A percentile compares a stretch with the other conserved stretches of the same genome.
These are phyloP conservation scores for Evernia prunastri DNA, from an alignment of 495 filamentous ascomycete genomes.

Conservation along the genomic window DNA sequence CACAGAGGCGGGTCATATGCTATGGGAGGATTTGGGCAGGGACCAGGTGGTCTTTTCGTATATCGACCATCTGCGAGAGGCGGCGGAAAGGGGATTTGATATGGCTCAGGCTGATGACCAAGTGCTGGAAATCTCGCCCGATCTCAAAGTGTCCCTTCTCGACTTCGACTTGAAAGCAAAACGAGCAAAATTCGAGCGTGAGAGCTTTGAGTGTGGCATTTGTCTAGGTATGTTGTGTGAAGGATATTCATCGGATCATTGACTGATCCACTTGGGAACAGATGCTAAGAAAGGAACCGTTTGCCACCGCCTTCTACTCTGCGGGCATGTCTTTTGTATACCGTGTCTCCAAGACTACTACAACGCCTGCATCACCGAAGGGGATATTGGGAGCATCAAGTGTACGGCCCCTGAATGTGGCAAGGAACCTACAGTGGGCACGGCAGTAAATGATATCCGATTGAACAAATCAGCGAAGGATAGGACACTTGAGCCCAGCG, in stretches of 20 bases:
- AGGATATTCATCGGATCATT: background rate
- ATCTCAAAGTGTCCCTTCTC: constrained; percentile 65
- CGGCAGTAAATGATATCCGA: constrained; percentile 20
- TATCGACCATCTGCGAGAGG: constrained; percentile 80
- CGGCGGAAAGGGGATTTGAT: constrained; percentile 70
- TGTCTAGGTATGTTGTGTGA: constrained; percentile 53
- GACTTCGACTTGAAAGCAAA: constrained; percentile 72
- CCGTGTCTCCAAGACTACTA: constrained; percentile 83
- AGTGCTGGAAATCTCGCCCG: constrained; percentile 45
- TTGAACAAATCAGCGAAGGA: constrained; percentile 34
- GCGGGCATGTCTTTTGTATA: constrained; percentile 86
- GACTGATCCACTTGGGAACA: constrained; percentile 29
- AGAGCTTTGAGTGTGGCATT: constrained; percentile 83
- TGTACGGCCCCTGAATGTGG: constrained; percentile 73
- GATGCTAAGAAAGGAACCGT: constrained; percentile 84
- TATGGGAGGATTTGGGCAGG: constrained; percentile 81
- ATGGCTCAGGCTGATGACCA: constrained; percentile 47
- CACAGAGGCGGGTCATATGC: constrained; percentile 48
- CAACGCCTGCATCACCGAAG: constrained; percentile 77
- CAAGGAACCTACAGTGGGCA: constrained; percentile 24
- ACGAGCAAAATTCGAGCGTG: constrained; percentile 66
- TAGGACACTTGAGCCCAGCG: constrained; percentile 70
- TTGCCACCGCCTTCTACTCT: constrained; percentile 72
- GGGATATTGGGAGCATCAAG: constrained; percentile 67
- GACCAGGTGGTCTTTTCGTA: constrained; percentile 75